Evolutionary conservation across 306 rosid species (phyloP).

Genomic region (Sicyos baderoa): DNA sequence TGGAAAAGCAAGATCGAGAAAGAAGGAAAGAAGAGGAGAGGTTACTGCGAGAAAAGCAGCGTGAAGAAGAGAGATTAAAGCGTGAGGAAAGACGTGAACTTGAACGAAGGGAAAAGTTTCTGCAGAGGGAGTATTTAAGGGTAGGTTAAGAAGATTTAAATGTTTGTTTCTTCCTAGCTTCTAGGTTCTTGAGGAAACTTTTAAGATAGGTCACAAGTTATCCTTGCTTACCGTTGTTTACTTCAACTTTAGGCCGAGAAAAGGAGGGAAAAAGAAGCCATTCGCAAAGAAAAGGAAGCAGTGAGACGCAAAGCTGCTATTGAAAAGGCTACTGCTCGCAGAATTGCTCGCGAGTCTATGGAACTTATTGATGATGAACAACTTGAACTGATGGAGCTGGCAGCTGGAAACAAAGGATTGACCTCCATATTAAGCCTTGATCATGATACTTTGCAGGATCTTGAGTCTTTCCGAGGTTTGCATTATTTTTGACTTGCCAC

Average conservation of each 20-base stretch:
- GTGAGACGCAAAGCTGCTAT: constrained; percentile 90
- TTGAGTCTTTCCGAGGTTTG: constrained; percentile 76
- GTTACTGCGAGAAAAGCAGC: constrained; percentile 77
- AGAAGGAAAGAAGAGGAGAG: constrained; percentile 95
- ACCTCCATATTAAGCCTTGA: constrained; percentile 76
- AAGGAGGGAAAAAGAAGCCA: constrained; percentile 77
- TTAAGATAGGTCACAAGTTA: background rate
- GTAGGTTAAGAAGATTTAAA: constrained; percentile 37
- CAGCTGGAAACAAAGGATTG: constrained; percentile 77
- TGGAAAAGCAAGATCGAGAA: constrained; percentile 88
- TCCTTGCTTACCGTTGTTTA: background rate
- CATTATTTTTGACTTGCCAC: constrained; percentile 5
- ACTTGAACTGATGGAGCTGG: constrained; percentile 93
- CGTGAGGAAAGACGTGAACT: constrained; percentile 85
- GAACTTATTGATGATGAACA: constrained; percentile 98
- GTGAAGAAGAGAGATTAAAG: constrained; percentile 78
- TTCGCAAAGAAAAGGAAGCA: constrained; percentile 79
- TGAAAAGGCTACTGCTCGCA: constrained; percentile 94
- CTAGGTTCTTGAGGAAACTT: background rate
- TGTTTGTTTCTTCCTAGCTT: background rate
- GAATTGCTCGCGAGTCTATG: constrained; percentile 93
- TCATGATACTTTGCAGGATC: constrained; percentile 76
- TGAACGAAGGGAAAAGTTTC: constrained; percentile 80
- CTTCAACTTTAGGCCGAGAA: constrained; percentile 61
- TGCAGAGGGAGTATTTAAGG: constrained; percentile 65